phyloP scores from a whole-genome alignment of 2,329 filamentous ascomycete genomes.

The Lecanicillium sp. region DNA sequence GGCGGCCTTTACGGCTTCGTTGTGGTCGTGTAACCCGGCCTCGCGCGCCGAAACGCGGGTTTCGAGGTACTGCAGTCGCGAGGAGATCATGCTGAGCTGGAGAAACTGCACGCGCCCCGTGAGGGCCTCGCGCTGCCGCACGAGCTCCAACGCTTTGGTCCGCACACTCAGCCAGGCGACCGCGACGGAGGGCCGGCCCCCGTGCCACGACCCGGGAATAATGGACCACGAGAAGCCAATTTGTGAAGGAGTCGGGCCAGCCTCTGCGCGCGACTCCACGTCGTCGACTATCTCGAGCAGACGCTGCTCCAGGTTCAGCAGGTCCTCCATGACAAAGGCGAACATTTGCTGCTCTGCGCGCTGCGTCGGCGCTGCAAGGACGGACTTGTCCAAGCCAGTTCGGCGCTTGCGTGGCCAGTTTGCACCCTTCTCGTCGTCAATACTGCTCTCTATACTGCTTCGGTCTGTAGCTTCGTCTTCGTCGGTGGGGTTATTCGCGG shows the following conservation, averaged over 20 bases:
- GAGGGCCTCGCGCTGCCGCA: constrained; percentile 39
- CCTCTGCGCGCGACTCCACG: constrained; percentile 29
- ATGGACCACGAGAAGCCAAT: constrained; percentile 30
- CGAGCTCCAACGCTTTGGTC: constrained; percentile 39
- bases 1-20: not conserved
- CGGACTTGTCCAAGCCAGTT: constrained; percentile 8
- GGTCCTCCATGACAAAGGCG: constrained; percentile 40
- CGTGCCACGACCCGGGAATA: constrained; percentile 32
- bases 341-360: constrained; percentile 40
- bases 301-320: constrained; percentile 37
- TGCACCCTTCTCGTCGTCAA: not conserved
- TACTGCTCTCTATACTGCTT: not conserved
- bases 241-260: not conserved
- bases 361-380: constrained; percentile 18
- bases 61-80: constrained; percentile 33
- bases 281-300: constrained; percentile 40
- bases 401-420: not conserved
- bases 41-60: constrained; percentile 24
- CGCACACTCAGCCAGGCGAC: constrained; percentile 40
- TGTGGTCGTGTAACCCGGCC: constrained; percentile 13
- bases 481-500: too few species aligned
- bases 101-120: constrained; percentile 41
- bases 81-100: constrained; percentile 43
- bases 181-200: constrained; percentile 32
- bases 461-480: constrained; percentile 18